Evolutionary conservation across 257 asterid genomes (phyloP), one percentile per base, ranked within the genome.

Genomic region (Solanum chmielewskii): DNA sequence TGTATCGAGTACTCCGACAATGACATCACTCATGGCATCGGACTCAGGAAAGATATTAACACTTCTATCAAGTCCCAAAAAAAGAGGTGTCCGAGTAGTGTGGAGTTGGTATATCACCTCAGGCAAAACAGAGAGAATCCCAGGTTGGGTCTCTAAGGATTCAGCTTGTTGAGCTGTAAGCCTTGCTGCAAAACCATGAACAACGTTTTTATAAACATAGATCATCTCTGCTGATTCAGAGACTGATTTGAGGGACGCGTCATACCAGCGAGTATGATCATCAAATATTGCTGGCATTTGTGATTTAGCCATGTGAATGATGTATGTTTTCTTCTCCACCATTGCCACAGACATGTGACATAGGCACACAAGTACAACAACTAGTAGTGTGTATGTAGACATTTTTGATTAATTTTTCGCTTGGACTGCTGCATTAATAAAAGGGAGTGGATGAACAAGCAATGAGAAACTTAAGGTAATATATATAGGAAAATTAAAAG

Each of bases 1-100:
- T 14, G 98, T 96, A 84, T 97, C 99, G 11, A 97, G 78, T 64
- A 96, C 97, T 1, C 95, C 99, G 37, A 97, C 89, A 8, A 94
- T n/a, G 3, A 97, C 95, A 1, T 97, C 97, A 59, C 96, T 88
- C 31, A 56, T 90, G 1, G 95, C 68, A 8, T 87, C 90, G 0
- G 98, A 94, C 37, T 87, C 92, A 0, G 98, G 99, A 74, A 95
- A 91, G 89, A 94, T 11, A 5, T 93, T 95, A 1, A 92, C 90
- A 83, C 86, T 92, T 91, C 90, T 94, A 33, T 94, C 97, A 11
- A 97, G 90, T 2, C 99, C 98, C 44, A 97, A 71, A 42, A 97
- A 97, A 45, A 90, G 21, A 13, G 99, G 99, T 6, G 99, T 93
- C 35, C 99, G 90, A 7, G 99, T 97, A 0, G 99, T 97, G 87